phyloP scores from a whole-genome alignment of 2,329 filamentous ascomycete genomes.

The Coniochaeta sp. region DNA sequence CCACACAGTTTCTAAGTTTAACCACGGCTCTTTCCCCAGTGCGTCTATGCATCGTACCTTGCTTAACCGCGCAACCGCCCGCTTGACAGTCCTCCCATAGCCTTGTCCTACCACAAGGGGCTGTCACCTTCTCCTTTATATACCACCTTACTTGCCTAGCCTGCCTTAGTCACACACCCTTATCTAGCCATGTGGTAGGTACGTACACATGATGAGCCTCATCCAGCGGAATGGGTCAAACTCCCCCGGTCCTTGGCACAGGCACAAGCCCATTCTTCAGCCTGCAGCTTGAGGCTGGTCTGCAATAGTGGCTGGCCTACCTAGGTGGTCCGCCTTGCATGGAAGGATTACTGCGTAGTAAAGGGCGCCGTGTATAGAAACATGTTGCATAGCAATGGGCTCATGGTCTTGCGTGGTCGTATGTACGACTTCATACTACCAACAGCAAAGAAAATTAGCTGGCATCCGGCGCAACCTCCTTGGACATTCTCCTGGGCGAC shows the following conservation, averaged over 20 bases:
- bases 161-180: not conserved
- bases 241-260: not conserved
- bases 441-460: not conserved
- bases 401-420: not conserved
- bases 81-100: not conserved
- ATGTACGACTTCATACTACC: not conserved
- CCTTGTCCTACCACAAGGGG: not conserved
- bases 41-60: constrained; percentile 3
- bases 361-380: not conserved
- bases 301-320: not conserved
- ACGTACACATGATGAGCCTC: not conserved
- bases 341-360: not conserved
- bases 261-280: not conserved
- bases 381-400: not conserved
- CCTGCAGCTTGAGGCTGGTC: not conserved
- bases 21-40: not conserved
- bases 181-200: not conserved
- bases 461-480: not conserved
- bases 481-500: no score
- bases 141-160: not conserved
- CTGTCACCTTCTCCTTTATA: not conserved
- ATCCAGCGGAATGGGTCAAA: not conserved
- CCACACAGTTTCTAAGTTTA: constrained; percentile 3
- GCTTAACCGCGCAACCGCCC: constrained; percentile 3
- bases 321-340: not conserved